phyloP scores from a whole-genome alignment of 441 rosid species.

The Lepidium campestre region DNA sequence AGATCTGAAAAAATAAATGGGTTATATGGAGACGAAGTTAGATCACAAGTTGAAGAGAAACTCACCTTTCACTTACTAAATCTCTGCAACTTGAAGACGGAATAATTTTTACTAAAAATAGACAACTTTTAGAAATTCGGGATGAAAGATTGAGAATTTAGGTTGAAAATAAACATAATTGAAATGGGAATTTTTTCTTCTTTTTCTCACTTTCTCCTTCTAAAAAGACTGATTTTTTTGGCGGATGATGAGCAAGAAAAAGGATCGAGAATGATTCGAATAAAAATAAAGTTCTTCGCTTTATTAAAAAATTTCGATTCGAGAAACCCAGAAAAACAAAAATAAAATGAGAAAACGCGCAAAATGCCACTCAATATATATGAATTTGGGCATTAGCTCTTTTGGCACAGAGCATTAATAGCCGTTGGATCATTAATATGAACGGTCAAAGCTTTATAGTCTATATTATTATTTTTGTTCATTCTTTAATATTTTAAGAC shows the following conservation, averaged over 20 bases:
- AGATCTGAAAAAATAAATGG: slow-evolving; percentile 23
- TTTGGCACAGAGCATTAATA: background rate
- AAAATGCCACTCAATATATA: slow-evolving; percentile 19
- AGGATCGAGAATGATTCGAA: slow-evolving; percentile 33
- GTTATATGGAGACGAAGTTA: background rate
- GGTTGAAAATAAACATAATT: slow-evolving; percentile 13
- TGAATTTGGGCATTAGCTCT: background rate
- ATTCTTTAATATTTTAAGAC: background rate
- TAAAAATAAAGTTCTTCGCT: slow-evolving; percentile 19
- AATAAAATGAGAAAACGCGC: slow-evolving; percentile 26
- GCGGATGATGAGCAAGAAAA: slow-evolving; percentile 20
- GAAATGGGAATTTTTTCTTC: background rate
- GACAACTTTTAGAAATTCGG: slow-evolving; percentile 11
- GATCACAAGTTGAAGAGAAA: slow-evolving; percentile 19
- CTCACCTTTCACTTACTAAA: slow-evolving; percentile 28
- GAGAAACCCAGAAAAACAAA: slow-evolving; percentile 24
- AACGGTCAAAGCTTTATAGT: slow-evolving; percentile 8
- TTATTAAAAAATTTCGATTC: slow-evolving; percentile 4
- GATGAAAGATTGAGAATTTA: slow-evolving; percentile 26
- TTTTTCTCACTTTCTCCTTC: slow-evolving; percentile 14
- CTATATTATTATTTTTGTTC: background rate
- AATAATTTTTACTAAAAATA: slow-evolving; percentile 25
- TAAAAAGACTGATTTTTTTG: slow-evolving; percentile 25
- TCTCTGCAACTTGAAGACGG: slow-evolving; percentile 23
- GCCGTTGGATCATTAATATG: slow-evolving; percentile 30